phyloP scores from a whole-genome alignment of 164 flowering plant genomes.

The Magnolia changhungtana region DNA sequence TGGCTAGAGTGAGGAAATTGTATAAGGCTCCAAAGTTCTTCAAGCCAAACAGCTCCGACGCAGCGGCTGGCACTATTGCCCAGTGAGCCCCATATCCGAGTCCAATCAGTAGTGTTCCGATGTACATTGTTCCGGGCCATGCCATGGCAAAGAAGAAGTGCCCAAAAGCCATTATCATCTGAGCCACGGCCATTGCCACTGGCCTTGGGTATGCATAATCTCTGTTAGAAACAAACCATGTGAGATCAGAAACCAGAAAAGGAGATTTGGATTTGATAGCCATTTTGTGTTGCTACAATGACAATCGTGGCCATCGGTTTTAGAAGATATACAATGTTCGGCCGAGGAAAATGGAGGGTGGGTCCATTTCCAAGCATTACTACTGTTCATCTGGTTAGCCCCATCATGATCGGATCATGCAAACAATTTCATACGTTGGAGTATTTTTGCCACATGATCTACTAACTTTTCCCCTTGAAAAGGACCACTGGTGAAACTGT shows the following conservation, averaged over 20 bases:
- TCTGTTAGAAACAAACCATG: conserved; percentile 31
- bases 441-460: not conserved
- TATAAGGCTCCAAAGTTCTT: conserved; percentile 88
- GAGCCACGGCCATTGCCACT: conserved; percentile 73
- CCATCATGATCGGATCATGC: not conserved
- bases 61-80: conserved; percentile 93
- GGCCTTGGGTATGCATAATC: conserved; percentile 90
- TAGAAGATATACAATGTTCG: too few species aligned
- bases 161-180: conserved; percentile 77
- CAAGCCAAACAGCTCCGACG: conserved; percentile 95
- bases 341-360: not conserved
- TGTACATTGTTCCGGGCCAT: conserved; percentile 87
- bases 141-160: conserved; percentile 80
- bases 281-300: not conserved
- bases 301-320: not conserved
- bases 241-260: conserved; percentile 1
- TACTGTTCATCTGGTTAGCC: not conserved
- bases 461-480: not conserved
- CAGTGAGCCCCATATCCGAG: conserved; percentile 99
- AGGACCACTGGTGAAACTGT: not conserved
- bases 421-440: not conserved
- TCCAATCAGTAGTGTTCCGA: conserved; percentile 80
- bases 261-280: not conserved
- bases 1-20: conserved; percentile 89
- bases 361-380: not conserved